These are phyloP conservation scores for Paracorniculantispora psalliotae DNA, from an alignment of 2,329 filamentous ascomycete genomes.

Conservation along the genomic window DNA sequence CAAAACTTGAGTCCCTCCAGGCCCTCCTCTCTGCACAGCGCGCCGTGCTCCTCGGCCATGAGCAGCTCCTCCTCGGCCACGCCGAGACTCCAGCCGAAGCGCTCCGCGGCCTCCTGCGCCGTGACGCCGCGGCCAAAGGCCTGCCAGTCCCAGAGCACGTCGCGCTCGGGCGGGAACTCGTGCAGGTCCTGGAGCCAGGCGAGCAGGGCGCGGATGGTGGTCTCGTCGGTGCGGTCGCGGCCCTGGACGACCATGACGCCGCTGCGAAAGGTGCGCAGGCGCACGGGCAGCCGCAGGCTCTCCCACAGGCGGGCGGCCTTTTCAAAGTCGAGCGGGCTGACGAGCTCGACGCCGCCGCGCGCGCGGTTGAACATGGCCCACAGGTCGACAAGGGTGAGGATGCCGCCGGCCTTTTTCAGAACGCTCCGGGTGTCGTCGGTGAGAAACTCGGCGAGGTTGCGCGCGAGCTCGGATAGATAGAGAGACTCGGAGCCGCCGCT, in stretches of 20 bases:
- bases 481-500: constrained; percentile 70
- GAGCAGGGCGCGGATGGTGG: constrained; percentile 72
- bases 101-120: constrained; percentile 80
- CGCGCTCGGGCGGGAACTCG: constrained; percentile 56
- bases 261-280: constrained; percentile 83
- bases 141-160: constrained; percentile 70
- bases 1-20: constrained; percentile 90
- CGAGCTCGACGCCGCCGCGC: constrained; percentile 86
- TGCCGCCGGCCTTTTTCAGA: constrained; percentile 74
- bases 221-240: constrained; percentile 82
- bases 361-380: constrained; percentile 95
- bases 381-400: constrained; percentile 83
- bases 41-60: constrained; percentile 91
- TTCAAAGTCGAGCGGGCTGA: constrained; percentile 87
- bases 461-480: constrained; percentile 81
- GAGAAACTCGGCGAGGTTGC: constrained; percentile 82
- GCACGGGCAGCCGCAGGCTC: constrained; percentile 76
- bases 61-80: constrained; percentile 93
- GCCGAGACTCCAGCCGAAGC: constrained; percentile 95
- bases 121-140: constrained; percentile 80
- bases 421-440: constrained; percentile 79
- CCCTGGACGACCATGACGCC: constrained; percentile 93
- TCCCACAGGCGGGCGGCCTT: constrained; percentile 88
- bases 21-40: constrained; percentile 83
- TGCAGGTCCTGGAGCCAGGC: constrained; percentile 74